Conservation (phyloP, 2,329 filamentous ascomycete genomes). For the Venturia nashicola region DNA sequence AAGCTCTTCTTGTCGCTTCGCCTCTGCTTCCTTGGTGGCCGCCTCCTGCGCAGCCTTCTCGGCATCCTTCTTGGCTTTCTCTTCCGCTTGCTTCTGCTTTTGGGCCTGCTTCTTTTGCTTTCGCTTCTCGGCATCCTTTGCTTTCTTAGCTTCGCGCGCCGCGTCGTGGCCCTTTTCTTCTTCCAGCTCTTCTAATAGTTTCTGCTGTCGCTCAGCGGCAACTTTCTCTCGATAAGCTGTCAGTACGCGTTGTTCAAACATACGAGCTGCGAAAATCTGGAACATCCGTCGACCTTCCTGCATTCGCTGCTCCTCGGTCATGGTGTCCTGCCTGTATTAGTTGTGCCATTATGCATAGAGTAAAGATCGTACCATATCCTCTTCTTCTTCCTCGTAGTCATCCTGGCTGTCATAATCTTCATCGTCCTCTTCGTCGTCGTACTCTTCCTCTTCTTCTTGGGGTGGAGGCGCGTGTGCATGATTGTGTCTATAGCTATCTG, state of each 20-base stretch:
- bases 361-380: constrained; percentile 45
- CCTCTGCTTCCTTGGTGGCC: constrained; percentile 61
- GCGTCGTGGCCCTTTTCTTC: constrained; percentile 68
- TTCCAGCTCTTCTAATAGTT: constrained; percentile 80
- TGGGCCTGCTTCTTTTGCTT: constrained; percentile 89
- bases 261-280: constrained; percentile 95
- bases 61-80: constrained; percentile 75
- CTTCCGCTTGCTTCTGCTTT: constrained; percentile 80
- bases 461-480: constrained; percentile 56
- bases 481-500: constrained; percentile 36
- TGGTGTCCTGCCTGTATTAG: constrained; percentile 58
- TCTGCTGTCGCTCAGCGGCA: constrained; percentile 78
- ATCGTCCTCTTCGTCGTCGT: constrained; percentile 66
- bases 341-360: constrained; percentile 16
- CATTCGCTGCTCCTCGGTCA: constrained; percentile 98
- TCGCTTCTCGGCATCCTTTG: constrained; percentile 85
- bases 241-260: constrained; percentile 96
- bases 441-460: constrained; percentile 52
- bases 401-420: constrained; percentile 50
- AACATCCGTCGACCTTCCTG: constrained; percentile 98
- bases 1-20: constrained; percentile 69
- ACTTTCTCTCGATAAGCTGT: constrained; percentile 98
- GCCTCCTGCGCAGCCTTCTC: constrained; percentile 83
- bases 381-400: constrained; percentile 46
- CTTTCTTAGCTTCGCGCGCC: constrained; percentile 81